Conservation (phyloP, 164 flowering plant genomes). For the Cinnamomum micranthum region DNA sequence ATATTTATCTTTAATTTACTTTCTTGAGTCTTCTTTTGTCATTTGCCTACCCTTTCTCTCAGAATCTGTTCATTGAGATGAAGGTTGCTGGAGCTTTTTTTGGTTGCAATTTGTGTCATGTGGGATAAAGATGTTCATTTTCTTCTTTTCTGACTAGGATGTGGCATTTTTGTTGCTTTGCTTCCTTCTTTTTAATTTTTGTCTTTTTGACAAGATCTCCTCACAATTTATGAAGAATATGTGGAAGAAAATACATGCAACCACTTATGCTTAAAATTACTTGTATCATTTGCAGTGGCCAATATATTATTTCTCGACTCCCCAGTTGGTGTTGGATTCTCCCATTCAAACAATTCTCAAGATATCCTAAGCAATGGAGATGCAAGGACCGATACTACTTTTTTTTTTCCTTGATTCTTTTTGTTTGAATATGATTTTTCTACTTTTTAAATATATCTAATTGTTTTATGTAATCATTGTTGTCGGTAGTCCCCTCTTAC, state of each 20-base stretch:
- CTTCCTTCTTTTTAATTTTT: not conserved
- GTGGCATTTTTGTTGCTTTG: not conserved
- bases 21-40: not conserved
- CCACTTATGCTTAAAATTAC: not conserved
- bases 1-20: no score
- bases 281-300: constrained; percentile 53
- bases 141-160: not conserved
- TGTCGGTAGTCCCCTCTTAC: no score
- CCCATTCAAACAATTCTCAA: constrained; percentile 65
- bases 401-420: not conserved
- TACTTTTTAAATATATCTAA: not conserved
- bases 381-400: constrained; percentile 59
- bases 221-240: no score
- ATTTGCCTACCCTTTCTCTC: no score
- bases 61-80: not conserved
- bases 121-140: not conserved
- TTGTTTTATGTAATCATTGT: not conserved
- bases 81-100: not conserved
- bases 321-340: constrained; percentile 90
- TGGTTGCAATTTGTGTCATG: not conserved
- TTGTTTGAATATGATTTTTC: not conserved
- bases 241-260: no score
- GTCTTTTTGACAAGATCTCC: no score
- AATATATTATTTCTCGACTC: constrained; percentile 77
- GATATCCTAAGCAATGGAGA: constrained; percentile 70